phyloP scores from a whole-genome alignment of 1,284 basidiomycete genomes.

The Trichosporon coremiiforme region DNA sequence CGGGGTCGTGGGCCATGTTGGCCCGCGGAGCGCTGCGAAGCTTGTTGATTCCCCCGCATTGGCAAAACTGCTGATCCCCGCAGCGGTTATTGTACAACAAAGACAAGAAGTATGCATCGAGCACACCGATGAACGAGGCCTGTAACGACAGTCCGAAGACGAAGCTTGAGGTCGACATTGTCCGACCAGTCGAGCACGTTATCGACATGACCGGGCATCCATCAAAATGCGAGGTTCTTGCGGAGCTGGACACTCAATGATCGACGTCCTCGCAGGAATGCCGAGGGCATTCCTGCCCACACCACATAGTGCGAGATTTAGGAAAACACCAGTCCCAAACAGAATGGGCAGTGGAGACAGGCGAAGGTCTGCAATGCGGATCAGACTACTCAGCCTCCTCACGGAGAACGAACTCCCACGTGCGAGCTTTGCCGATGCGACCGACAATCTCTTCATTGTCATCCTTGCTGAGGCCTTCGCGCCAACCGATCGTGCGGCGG shows the following conservation, averaged over 20 bases:
- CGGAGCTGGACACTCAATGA: too few species aligned
- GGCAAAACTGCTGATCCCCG: too few species aligned
- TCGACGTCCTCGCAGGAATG: too few species aligned
- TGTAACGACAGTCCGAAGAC: neutral
- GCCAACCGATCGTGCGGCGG: constrained; percentile 80
- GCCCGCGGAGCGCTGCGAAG: neutral
- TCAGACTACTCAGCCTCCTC: constrained; percentile 33
- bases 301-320: neutral
- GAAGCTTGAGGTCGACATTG: too few species aligned
- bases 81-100: neutral
- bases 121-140: neutral
- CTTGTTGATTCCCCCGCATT: neutral
- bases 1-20: neutral
- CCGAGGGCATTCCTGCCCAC: too few species aligned
- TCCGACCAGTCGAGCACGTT: too few species aligned
- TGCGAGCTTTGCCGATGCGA: constrained; percentile 47
- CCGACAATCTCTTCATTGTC: constrained; percentile 55
- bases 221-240: too few species aligned
- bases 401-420: constrained; percentile 50
- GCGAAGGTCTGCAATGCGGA: too few species aligned
- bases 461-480: constrained; percentile 53
- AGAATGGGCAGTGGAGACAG: too few species aligned
- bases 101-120: neutral
- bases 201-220: too few species aligned
- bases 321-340: too few species aligned